Evolutionary conservation across 768 basidiomycete species (phyloP).

Genomic region (Tricholoma terreum): DNA sequence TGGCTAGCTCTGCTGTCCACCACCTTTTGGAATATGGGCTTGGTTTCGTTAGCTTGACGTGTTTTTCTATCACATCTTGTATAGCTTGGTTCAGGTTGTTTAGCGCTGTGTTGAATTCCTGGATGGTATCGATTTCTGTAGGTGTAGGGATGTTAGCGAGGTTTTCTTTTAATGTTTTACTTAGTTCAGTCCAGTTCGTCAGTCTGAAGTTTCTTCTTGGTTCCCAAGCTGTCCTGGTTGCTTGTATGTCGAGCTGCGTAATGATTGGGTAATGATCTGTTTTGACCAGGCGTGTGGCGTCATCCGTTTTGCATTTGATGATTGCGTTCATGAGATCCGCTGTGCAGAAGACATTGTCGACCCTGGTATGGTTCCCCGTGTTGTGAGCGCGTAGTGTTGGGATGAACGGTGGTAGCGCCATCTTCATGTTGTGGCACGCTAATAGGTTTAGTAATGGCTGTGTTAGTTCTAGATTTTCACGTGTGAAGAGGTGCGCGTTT

Average conservation of each 20-base stretch:
- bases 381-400: too few relatives aligned
- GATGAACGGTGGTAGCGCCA: too few relatives aligned
- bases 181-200: not conserved
- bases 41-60: conserved; percentile 4
- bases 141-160: too few relatives aligned
- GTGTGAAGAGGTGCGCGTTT: too few relatives aligned
- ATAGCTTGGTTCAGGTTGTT: not conserved
- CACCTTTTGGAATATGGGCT: conserved; percentile 16
- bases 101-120: too few relatives aligned
- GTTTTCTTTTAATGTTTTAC: too few relatives aligned
- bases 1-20: conserved; percentile 16
- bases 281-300: not conserved
- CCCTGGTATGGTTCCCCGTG: too few relatives aligned
- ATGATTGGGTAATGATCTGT: not conserved
- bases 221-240: conserved; percentile 15
- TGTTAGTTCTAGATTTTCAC: too few relatives aligned
- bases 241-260: not conserved
- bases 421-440: conserved; percentile 29
- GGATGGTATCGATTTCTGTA: not conserved
- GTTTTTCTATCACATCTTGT: not conserved
- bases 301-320: conserved; percentile 14
- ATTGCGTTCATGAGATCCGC: conserved; percentile 9
- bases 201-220: conserved; percentile 7
- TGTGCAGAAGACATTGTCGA: conserved; percentile 23
- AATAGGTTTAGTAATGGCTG: conserved; percentile 26